Base-by-base conservation (phyloP, 225 moss, liverwort and hornwort species). In the Ulota crispa region DNA sequence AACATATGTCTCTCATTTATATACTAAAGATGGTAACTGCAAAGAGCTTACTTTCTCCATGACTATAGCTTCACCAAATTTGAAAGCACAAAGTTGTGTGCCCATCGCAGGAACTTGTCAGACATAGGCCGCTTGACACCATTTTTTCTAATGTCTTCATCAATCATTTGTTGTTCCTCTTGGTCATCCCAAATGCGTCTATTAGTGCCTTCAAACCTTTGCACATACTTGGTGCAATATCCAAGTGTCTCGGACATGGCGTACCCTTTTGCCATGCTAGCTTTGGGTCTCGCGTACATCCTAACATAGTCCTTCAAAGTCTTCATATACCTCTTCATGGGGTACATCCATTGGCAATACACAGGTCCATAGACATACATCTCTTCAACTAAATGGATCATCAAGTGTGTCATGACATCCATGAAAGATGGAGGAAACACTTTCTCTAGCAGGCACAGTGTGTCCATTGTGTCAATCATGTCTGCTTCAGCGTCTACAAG, bases 61-160 rank as follows among this genome's bases (percentile, higher is more conserved):
- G 5, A 1, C 21, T 55, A 21, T 20, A 21, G 19, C 7, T 55
- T 21, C 18, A 19, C 2, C 1, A 7, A 55, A 23, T 55, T 55
- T 7, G 19, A 19, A 0, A 55, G 0, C 2, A 55, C 7, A 55
- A 55, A 55, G 0, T 55, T 20, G 20, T 56, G 56, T 3, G 56
- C 56, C n/a, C 8, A 56, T 0, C 1, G 0, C 6, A 6, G 2
- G 3, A 56, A 56, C 3, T 56, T 1, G 0, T 5, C 1, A 21
- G 8, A 56, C n/a, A 56, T 56, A 0, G 3, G 1, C 1, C 21
- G 6, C 5, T 8, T 7, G 0, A 7, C n/a, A 56, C 56, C n/a
- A 21, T 8, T 56, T 21, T 23, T 19, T 8, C 23, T 23, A 1
- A 56, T 7, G 3, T 21, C 19, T 23, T n/a, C 6, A 3, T 56